Evolutionary conservation across 441 rosid species (phyloP).

Genomic region (Gossypium schwendimanii): DNA sequence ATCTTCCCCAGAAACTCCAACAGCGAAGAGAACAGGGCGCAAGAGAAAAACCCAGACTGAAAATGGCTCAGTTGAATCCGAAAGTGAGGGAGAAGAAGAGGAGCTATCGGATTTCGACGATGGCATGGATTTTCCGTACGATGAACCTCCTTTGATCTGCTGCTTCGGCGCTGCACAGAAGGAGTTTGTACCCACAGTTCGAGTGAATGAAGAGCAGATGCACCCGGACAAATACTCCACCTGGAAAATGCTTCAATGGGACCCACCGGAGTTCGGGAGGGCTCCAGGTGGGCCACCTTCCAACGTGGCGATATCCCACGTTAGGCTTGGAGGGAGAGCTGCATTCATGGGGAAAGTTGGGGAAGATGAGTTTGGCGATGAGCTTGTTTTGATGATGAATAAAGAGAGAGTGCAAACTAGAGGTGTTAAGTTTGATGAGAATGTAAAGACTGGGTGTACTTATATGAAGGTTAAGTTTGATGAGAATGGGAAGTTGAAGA

Average conservation of each 20-base stretch:
- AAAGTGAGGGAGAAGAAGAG: slow-evolving; percentile 6
- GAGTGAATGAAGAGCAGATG: slow-evolving; percentile 68
- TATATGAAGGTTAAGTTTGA: slow-evolving; percentile 55
- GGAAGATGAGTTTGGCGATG: slow-evolving; percentile 47
- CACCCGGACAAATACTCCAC: slow-evolving; percentile 78
- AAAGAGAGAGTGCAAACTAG: slow-evolving; percentile 83
- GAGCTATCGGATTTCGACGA: slow-evolving; percentile 56
- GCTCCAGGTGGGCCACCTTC: slow-evolving; percentile 62
- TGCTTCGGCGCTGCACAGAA: slow-evolving; percentile 77
- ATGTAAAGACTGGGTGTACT: slow-evolving; percentile 51
- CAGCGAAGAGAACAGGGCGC: slow-evolving; percentile 20
- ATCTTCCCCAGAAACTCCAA: slow-evolving; percentile 19
- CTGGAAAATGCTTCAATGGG: slow-evolving; percentile 94
- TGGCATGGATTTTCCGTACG: slow-evolving; percentile 61
- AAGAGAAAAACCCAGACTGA: slow-evolving; percentile 18
- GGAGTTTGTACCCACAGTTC: slow-evolving; percentile 74
- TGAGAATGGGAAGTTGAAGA: slow-evolving; percentile 60
- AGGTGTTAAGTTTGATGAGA: slow-evolving; percentile 55
- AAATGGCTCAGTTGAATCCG: slow-evolving; percentile 16
- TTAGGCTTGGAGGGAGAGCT: slow-evolving; percentile 60
- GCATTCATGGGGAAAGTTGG: slow-evolving; percentile 71
- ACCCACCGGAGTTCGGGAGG: slow-evolving; percentile 63
- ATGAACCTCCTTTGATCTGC: slow-evolving; percentile 73
- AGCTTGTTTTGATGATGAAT: slow-evolving; percentile 70
- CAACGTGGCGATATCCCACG: slow-evolving; percentile 60